Evolutionary conservation across 345 rosid genomes (phyloP).

Genomic region (Arabidopsis arenosa): DNA sequence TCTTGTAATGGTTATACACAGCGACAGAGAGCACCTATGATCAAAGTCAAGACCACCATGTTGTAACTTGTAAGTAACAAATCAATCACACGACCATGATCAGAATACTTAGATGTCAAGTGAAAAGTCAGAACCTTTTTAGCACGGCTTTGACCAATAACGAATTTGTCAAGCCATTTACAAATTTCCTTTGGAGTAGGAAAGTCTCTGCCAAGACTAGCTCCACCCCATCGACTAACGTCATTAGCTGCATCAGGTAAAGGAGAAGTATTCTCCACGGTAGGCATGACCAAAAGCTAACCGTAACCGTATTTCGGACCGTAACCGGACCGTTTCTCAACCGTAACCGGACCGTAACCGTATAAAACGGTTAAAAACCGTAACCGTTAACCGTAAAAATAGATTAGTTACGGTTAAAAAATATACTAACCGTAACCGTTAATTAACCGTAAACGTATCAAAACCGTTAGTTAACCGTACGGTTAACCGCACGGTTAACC

Average conservation of each 20-base stretch:
- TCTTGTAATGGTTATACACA: conserved; percentile 94
- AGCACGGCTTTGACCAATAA: conserved; percentile 82
- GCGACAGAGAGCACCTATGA: conserved; percentile 91
- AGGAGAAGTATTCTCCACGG: conserved; percentile 43
- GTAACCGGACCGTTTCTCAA: too few species aligned
- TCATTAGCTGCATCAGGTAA: conserved; percentile 47
- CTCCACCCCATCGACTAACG: conserved; percentile 78
- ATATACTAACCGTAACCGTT: too few species aligned
- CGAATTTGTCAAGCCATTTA: conserved; percentile 84
- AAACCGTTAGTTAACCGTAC: too few species aligned
- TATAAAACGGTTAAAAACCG: too few species aligned
- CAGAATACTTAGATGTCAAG: not conserved
- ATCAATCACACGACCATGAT: not conserved
- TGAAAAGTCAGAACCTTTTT: conserved; percentile 64
- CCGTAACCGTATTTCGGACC: too few species aligned
- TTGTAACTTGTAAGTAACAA: not conserved
- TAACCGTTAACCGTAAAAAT: too few species aligned
- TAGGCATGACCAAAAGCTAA: too few species aligned
- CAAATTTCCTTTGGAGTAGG: conserved; percentile 94
- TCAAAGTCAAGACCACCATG: conserved; percentile 30
- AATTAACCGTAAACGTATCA: too few species aligned
- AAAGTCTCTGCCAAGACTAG: conserved; percentile 82
- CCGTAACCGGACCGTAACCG: too few species aligned
- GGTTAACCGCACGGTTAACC: too few species aligned
- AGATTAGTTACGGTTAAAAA: too few species aligned